A percentile compares a stretch with the other conserved stretches of the same genome.
These are phyloP conservation scores for Thamnidium elegans DNA, from an alignment of 192 early-diverging fungal genomes.

Conservation along the genomic window DNA sequence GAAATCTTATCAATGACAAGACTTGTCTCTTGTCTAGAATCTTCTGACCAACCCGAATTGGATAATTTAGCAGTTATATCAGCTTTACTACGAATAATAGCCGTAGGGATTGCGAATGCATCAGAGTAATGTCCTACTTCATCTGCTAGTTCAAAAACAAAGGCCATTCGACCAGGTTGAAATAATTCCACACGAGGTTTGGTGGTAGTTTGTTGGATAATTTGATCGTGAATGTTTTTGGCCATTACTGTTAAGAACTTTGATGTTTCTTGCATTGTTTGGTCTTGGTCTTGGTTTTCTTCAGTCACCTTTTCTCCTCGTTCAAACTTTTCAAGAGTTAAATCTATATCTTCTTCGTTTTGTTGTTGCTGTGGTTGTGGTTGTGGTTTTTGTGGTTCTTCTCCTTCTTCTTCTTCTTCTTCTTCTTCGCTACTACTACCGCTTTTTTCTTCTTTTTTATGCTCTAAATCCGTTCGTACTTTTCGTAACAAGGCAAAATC, in stretches of 20 bases:
- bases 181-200: constrained; percentile 69
- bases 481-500: constrained; percentile 82
- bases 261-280: constrained; percentile 9
- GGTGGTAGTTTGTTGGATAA: constrained; percentile 32
- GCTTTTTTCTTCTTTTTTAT: constrained; percentile 36
- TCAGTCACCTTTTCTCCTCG: not conserved
- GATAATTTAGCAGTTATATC: constrained; percentile 45
- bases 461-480: constrained; percentile 55
- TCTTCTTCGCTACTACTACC: constrained; percentile 36
- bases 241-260: constrained; percentile 44
- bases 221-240: constrained; percentile 47
- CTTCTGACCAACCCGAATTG: constrained; percentile 35
- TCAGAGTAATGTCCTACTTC: constrained; percentile 44
- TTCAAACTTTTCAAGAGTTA: constrained; percentile 28
- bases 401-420: constrained; percentile 38
- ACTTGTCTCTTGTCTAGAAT: constrained; percentile 50
- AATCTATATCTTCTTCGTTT: constrained; percentile 31
- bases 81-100: constrained; percentile 72
- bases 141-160: constrained; percentile 61
- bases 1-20: constrained; percentile 74
- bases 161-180: constrained; percentile 72
- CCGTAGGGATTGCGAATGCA: constrained; percentile 63
- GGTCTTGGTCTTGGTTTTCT: not conserved
- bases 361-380: constrained; percentile 26
- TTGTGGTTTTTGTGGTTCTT: too few species aligned